Evolutionary conservation across 192 early-diverging fungal genomes (phyloP), one percentile per base, ranked within the genome.

Genomic region (Rhizoclosmatium sp.): DNA sequence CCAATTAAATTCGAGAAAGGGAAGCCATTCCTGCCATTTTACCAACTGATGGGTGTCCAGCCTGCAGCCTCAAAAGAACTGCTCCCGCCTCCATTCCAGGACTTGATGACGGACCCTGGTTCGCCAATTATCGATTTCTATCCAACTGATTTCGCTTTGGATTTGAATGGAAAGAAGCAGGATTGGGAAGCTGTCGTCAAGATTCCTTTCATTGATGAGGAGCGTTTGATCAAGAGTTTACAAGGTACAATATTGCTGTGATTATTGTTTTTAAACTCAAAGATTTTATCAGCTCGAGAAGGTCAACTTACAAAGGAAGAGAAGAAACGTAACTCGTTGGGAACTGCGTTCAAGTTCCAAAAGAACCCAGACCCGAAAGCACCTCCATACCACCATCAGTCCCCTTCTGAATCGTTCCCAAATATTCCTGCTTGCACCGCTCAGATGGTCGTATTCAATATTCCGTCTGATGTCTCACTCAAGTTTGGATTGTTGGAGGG

Each of bases 61-160:
- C 98, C 97, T 0, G 92, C 96, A 40, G 92, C 89, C 49, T 92
- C 90, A 79, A 78, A 86, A 68, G 80, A 89, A 47, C 90, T 91
- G 73, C 92, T 89, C 39, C 87, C 87, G 7, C 60, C 56, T 44
- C 76, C 81, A 2, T 86, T 82, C 76, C 59, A 78, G 5, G 81
- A 87, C 49, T 82, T 99, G 59, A 98, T 99, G 97, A 94, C 89
- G 2, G 89, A 91, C 71, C 82, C 84, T 44, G 83, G 88, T 39
- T 97, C 95, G 21, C 94, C 94, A 3, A 98, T 99, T 69, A 88
- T 94, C 68, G 96, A 98, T 80, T 99, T 98, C 78, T 99, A 99
- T 73, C 98, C 98, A 3, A 86, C 83, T 2, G 90, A 95, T 40
- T 98, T 99, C 79, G 91, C 93, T 62, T 84, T 95, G 45, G 97